Evolutionary conservation across 306 rosid genomes (phyloP), one percentile per base, ranked within the genome.

Genomic region (Amphicarpaea edgeworthii): DNA sequence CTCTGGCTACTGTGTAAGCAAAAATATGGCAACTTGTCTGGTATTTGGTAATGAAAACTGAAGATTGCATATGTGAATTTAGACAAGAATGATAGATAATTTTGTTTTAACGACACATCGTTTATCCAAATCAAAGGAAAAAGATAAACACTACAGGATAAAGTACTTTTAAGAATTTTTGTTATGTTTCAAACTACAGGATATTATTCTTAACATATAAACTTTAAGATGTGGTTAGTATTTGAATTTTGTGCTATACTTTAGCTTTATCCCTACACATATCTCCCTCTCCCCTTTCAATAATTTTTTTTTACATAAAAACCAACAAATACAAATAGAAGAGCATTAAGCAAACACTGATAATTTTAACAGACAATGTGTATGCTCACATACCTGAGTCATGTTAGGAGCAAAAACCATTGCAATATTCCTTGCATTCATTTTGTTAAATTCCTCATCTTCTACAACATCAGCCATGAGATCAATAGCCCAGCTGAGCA

Each of bases 351-450:
- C 28, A 21, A 42, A 32, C 12, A 30, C 6, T 12, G 30, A 42
- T 4, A 12, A 41, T 42, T 11, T 45, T 30, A 58, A 30, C 28
- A n/a, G 16, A 38, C 3, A 61, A 71, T 0, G 30, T 15, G 65
- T 34, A 34, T n/a, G n/a, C n/a, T n/a, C 49, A 30, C 54, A 21
- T 45, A 94, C 98, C 90, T 89, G 98, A 64, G 97, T 95, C 98
- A 95, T 95, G 85, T 95, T 95, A 53, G 98, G 97, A 68, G 98
- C 85, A 81, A 95, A 95, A 80, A 95, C 98, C 98, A 95, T 95
- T 45, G 98, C 97, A 12, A 95, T 92, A 59, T 92, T 95, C 81
- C 98, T 84, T 4, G 97, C 90, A 72, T 95, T 89, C 98, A 92
- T 95, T 81, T 95, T 95, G 94, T 95, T 95, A 65, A 46, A 68